phyloP scores from a whole-genome alignment of 345 rosid species.

The Acer yangbiense region DNA sequence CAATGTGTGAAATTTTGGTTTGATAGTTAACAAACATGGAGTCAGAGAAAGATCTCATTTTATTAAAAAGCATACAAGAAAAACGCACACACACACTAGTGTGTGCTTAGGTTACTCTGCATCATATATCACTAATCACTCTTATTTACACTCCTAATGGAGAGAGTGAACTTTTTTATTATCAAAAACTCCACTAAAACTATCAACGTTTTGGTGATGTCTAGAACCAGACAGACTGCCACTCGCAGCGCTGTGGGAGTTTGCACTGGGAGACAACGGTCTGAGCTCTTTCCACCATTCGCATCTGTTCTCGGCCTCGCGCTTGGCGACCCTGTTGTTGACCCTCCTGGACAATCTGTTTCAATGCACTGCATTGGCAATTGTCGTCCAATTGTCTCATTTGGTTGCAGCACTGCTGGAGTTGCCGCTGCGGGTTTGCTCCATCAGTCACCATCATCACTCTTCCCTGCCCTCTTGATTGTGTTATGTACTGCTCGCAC shows the following conservation, averaged over 20 bases:
- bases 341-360: conserved; percentile 20
- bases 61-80: not conserved
- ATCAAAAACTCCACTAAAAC: not conserved
- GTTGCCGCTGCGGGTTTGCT: not conserved
- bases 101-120: not conserved
- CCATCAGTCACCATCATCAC: no score
- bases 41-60: not conserved
- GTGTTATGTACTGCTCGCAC: not conserved
- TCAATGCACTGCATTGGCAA: conserved; percentile 17
- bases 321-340: conserved; percentile 13
- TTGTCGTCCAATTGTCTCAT: conserved; percentile 18
- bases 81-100: not conserved
- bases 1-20: not conserved
- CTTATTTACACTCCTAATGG: not conserved
- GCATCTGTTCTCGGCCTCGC: conserved; percentile 9
- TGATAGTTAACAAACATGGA: no score
- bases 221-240: not conserved
- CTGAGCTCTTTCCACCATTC: conserved; percentile 9
- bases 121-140: not conserved
- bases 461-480: not conserved
- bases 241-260: not conserved
- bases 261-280: not conserved
- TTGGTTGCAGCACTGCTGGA: conserved; percentile 21
- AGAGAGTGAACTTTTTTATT: not conserved
- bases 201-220: not conserved